Conservation (phyloP, 2,329 filamentous ascomycete species). For the Fonsecaea multimorphosa region DNA sequence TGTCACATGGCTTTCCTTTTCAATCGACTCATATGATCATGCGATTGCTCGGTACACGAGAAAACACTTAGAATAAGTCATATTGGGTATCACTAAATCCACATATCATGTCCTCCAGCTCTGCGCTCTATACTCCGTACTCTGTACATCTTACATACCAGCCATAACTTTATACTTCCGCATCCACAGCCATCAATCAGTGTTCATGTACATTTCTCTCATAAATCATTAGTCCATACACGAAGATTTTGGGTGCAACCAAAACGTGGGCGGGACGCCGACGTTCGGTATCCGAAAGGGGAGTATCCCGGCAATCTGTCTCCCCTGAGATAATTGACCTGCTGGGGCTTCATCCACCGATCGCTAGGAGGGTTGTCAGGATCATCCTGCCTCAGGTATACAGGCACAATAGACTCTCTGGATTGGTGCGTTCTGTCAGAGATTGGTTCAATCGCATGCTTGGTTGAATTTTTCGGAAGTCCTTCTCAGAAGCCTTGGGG, state of each 20-base stretch:
- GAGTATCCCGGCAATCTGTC: not conserved
- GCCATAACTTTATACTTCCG: not conserved
- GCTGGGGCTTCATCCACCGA: not conserved
- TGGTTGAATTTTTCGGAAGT: not conserved
- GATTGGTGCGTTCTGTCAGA: not conserved
- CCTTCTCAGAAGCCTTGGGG: not conserved
- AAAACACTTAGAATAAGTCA: not conserved
- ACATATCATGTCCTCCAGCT: not conserved
- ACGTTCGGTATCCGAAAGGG: not conserved
- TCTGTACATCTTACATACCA: slow-evolving; percentile 2
- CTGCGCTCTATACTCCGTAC: not conserved
- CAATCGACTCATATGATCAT: not conserved
- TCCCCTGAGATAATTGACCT: not conserved
- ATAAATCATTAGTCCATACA: not conserved
- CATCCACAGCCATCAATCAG: not conserved
- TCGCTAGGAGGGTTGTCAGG: not conserved
- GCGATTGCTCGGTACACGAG: not conserved
- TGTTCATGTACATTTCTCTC: not conserved
- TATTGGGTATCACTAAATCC: not conserved
- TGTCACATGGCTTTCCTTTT: slow-evolving; percentile 5
- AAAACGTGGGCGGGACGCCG: not conserved
- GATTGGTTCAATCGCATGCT: not conserved
- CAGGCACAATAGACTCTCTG: not conserved
- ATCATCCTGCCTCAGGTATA: not conserved
- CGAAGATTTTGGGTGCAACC: not conserved